phyloP scores from a whole-genome alignment of 495 filamentous ascomycete species.

The Geopyxis carbonaria region DNA sequence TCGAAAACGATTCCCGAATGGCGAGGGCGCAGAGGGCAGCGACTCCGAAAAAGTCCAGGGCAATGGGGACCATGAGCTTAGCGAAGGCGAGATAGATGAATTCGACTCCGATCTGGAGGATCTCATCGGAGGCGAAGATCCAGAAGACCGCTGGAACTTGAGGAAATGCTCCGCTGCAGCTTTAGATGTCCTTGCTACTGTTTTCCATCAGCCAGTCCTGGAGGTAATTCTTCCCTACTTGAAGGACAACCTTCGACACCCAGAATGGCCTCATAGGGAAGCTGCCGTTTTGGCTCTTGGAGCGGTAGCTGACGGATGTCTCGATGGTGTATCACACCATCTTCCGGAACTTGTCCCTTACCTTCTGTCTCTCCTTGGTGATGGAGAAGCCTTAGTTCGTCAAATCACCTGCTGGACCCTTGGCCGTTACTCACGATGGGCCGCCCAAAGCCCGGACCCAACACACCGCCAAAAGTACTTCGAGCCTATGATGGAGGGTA shows the following conservation, averaged over 20 bases:
- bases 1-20: constrained; percentile 31
- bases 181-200: constrained; percentile 79
- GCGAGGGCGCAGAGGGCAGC: constrained; percentile 29
- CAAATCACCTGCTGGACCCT: constrained; percentile 98
- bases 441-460: constrained; percentile 51
- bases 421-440: constrained; percentile 87
- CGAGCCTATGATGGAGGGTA: constrained; percentile 94
- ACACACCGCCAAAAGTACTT: constrained; percentile 60
- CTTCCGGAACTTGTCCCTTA: constrained; percentile 83
- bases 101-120: constrained; percentile 55
- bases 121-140: constrained; percentile 37
- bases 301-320: constrained; percentile 88
- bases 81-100: constrained; percentile 79
- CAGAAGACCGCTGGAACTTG: constrained; percentile 89
- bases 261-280: constrained; percentile 83
- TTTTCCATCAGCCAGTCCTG: constrained; percentile 79
- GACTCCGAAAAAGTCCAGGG: constrained; percentile 30
- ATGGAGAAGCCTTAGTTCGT: constrained; percentile 77
- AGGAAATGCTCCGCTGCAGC: constrained; percentile 96
- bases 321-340: constrained; percentile 75
- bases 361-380: constrained; percentile 69
- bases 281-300: constrained; percentile 89
- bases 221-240: constrained; percentile 81
- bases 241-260: constrained; percentile 70
- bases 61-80: constrained; percentile 48